Evolutionary conservation across 2,329 filamentous ascomycete species (phyloP).

Genomic region (Aspergillus brunneoviolaceus): DNA sequence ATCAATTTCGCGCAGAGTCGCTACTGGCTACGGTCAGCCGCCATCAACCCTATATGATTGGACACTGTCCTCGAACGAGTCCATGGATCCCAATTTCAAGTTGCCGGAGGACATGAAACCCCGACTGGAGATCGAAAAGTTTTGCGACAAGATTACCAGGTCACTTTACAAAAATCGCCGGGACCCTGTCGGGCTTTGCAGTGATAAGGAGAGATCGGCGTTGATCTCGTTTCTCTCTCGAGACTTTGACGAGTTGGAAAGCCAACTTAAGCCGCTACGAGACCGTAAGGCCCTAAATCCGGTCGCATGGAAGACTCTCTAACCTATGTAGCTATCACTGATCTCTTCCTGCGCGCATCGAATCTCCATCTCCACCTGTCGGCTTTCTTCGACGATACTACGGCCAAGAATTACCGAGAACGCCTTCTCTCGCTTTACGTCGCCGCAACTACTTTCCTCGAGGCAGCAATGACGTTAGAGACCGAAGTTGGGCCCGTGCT

Average conservation of each 20-base stretch:
- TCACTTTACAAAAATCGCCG: constrained; percentile 57
- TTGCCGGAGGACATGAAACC: constrained; percentile 54
- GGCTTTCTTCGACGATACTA: constrained; percentile 51
- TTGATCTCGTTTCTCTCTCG: constrained; percentile 47
- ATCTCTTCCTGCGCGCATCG: constrained; percentile 48
- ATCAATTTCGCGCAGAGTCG: constrained; percentile 47
- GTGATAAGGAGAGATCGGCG: constrained; percentile 45
- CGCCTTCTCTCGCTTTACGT: constrained; percentile 48
- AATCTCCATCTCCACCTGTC: constrained; percentile 50
- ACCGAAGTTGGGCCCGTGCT: constrained; percentile 49
- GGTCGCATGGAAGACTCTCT: not conserved
- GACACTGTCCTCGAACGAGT: constrained; percentile 51
- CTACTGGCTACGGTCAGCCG: constrained; percentile 68
- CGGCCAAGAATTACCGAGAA: constrained; percentile 46
- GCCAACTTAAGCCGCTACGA: constrained; percentile 46
- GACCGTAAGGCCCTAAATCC: constrained; percentile 34
- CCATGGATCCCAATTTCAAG: constrained; percentile 46
- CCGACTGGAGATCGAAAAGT: constrained; percentile 58
- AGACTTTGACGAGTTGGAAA: constrained; percentile 54
- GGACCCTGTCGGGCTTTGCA: constrained; percentile 53
- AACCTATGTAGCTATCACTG: constrained; percentile 41
- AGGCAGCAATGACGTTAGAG: constrained; percentile 47
- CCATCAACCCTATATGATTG: constrained; percentile 62
- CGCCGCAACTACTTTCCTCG: constrained; percentile 48
- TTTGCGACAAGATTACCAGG: constrained; percentile 58